Evolutionary conservation across 2,329 filamentous ascomycete genomes (phyloP).

Genomic region (Ophiocordyceps sinensis): DNA sequence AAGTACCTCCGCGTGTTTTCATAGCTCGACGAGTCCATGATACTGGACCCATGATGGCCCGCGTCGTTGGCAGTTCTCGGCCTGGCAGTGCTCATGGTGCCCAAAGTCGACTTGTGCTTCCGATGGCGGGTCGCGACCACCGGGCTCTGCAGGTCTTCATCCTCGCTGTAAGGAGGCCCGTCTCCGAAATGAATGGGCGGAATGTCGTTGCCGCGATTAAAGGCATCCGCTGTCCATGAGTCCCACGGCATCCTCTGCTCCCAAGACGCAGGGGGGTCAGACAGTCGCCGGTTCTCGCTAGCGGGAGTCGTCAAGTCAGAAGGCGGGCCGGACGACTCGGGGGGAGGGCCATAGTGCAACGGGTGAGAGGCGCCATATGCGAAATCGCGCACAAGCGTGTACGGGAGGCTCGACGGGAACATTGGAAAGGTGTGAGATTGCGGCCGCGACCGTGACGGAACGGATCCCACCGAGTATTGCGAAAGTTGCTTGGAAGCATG

Average conservation of each 20-base stretch:
- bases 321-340: constrained; percentile 52
- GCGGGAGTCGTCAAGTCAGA: constrained; percentile 75
- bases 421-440: constrained; percentile 68
- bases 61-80: constrained; percentile 32
- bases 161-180: constrained; percentile 86
- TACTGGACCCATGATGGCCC: constrained; percentile 21
- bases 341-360: constrained; percentile 86
- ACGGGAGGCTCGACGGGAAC: constrained; percentile 73
- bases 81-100: constrained; percentile 27
- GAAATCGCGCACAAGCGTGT: constrained; percentile 90
- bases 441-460: constrained; percentile 58
- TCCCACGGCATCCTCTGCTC: constrained; percentile 52
- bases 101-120: constrained; percentile 63
- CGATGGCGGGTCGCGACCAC: constrained; percentile 75
- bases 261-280: constrained; percentile 66
- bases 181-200: constrained; percentile 75
- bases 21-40: constrained; percentile 34
- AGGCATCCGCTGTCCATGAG: constrained; percentile 35
- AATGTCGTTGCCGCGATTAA: constrained; percentile 53
- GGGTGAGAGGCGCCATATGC: constrained; percentile 74
- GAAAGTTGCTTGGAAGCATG: constrained; percentile 72
- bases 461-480: constrained; percentile 64
- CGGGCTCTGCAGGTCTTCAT: constrained; percentile 86
- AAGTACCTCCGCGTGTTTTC: constrained; percentile 53
- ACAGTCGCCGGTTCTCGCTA: constrained; percentile 68